phyloP scores from a whole-genome alignment of 768 basidiomycete species.

The Boletales sp. region DNA sequence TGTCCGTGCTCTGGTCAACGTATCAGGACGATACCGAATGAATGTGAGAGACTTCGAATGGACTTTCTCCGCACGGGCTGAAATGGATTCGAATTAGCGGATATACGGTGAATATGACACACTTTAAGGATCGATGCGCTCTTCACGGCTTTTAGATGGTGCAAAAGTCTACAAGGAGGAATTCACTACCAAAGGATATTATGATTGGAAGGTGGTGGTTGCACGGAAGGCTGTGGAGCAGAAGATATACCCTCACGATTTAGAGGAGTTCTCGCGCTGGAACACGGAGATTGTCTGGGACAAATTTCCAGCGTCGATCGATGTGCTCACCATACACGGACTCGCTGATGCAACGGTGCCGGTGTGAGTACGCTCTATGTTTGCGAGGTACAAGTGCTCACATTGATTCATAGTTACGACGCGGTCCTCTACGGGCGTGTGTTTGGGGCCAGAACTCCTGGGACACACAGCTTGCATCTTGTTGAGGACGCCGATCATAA shows the following conservation, averaged over 20 bases:
- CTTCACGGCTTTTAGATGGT: conserved; percentile 17
- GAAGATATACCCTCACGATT: conserved; percentile 54
- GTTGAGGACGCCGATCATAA: conserved; percentile 80
- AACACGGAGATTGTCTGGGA: conserved; percentile 68
- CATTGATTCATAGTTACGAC: conserved; percentile 50
- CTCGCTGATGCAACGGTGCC: conserved; percentile 64
- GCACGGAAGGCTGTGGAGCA: conserved; percentile 56
- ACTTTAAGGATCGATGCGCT: not conserved
- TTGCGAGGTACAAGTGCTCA: not conserved
- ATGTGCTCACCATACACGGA: conserved; percentile 82
- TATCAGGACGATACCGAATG: conserved; percentile 78
- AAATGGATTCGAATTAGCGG: conserved; percentile 12
- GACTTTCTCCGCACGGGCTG: not conserved
- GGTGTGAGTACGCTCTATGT: conserved; percentile 44
- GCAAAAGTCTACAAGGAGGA: conserved; percentile 41
- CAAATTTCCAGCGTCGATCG: conserved; percentile 54
- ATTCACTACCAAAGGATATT: conserved; percentile 56
- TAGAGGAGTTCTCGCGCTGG: conserved; percentile 60
- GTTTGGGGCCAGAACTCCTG: conserved; percentile 52
- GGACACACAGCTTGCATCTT: conserved; percentile 67
- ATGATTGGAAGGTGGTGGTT: conserved; percentile 60
- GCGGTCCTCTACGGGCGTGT: conserved; percentile 65
- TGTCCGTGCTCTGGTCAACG: conserved; percentile 66
- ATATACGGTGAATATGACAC: conserved; percentile 24
- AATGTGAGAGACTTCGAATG: conserved; percentile 43